A percentile compares a stretch with the other conserved stretches of the same genome.
Evolutionary conservation across 2,329 filamentous ascomycete species (phyloP).

Genomic region (Claviceps capensis): DNA sequence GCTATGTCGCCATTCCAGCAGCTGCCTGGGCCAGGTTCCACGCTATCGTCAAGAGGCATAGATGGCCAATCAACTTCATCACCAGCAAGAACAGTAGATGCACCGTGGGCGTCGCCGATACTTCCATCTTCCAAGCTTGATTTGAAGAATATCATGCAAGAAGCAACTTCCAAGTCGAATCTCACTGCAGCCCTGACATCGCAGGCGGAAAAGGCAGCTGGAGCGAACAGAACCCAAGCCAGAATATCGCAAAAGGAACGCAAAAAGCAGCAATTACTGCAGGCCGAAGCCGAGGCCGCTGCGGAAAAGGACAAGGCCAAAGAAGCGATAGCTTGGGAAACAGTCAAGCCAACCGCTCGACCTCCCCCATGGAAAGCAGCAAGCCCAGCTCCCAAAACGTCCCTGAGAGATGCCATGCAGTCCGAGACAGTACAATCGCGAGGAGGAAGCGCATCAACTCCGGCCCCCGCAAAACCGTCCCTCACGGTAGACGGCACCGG

Average conservation of each 20-base stretch:
- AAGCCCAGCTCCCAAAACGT: conserved; percentile 31
- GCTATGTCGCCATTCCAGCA: not conserved
- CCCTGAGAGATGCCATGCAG: conserved; percentile 34
- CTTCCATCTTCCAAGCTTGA: conserved; percentile 52
- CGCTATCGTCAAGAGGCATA: not conserved
- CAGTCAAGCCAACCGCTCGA: conserved; percentile 22
- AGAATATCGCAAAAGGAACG: conserved; percentile 88
- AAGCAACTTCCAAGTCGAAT: conserved; percentile 37
- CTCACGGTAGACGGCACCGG: conserved; percentile 28
- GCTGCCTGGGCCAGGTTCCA: not conserved
- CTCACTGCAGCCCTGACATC: conserved; percentile 41
- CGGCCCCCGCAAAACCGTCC: conserved; percentile 25
- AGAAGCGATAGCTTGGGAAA: conserved; percentile 30
- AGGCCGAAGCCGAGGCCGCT: conserved; percentile 33
- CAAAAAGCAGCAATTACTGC: conserved; percentile 65
- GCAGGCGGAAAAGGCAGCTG: conserved; percentile 29
- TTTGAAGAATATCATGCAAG: conserved; percentile 62
- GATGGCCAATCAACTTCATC: not conserved
- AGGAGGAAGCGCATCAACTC: conserved; percentile 13
- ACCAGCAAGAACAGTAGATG: conserved; percentile 13
- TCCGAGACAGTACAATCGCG: conserved; percentile 12
- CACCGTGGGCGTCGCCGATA: conserved; percentile 35
- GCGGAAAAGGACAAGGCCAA: conserved; percentile 18
- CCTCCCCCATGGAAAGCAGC: conserved; percentile 55
- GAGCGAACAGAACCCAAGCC: conserved; percentile 23